A percentile compares a stretch with the other conserved stretches of the same genome.
These are phyloP conservation scores for Physcomitrellopsis africana DNA, from an alignment of 225 moss, liverwort and hornwort species.

Conservation along the genomic window DNA sequence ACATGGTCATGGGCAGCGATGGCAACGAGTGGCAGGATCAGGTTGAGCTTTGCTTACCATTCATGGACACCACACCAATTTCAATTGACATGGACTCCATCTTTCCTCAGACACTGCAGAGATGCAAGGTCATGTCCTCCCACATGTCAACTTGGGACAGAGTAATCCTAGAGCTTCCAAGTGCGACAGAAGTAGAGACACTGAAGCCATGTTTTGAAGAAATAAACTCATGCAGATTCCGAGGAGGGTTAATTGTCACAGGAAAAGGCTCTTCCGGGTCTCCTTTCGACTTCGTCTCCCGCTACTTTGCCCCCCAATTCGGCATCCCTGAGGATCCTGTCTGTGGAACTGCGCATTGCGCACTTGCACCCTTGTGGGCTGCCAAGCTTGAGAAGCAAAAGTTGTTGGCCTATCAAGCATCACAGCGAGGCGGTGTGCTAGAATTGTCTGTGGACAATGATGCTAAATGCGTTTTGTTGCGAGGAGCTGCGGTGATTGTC, in stretches of 20 bases:
- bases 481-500: constrained; percentile 38
- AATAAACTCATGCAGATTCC: constrained; percentile 16
- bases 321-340: constrained; percentile 52
- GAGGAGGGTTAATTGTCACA: constrained; percentile 38
- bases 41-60: constrained; percentile 51
- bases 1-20: constrained; percentile 17
- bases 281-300: constrained; percentile 51
- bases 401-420: constrained; percentile 53
- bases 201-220: constrained; percentile 41
- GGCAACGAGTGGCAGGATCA: constrained; percentile 28
- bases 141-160: constrained; percentile 27
- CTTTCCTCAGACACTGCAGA: constrained; percentile 31
- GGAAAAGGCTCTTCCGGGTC: constrained; percentile 28
- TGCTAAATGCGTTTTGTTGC: constrained; percentile 26
- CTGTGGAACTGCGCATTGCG: constrained; percentile 56
- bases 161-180: constrained; percentile 47
- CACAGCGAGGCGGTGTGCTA: constrained; percentile 46
- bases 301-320: constrained; percentile 46
- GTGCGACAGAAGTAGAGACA: constrained; percentile 31
- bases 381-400: constrained; percentile 45
- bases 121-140: constrained; percentile 21
- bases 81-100: constrained; percentile 5
- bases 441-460: constrained; percentile 36
- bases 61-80: constrained; percentile 9
- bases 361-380: constrained; percentile 54